Conservation (phyloP, 129 eudicot species). For the Logfia minima region DNA sequence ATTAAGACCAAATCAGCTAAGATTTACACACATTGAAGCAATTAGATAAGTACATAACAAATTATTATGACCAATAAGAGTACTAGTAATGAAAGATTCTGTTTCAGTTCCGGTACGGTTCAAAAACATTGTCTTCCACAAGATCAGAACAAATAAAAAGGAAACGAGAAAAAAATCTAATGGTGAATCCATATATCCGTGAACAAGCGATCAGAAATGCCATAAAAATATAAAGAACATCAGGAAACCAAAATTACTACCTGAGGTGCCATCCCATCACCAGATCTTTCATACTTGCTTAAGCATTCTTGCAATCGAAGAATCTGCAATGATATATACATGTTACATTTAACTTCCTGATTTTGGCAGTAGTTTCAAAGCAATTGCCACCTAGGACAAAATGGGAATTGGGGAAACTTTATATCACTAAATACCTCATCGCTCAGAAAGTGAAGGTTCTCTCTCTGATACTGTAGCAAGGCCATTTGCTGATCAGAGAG, state of each 20-base stretch:
- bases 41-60: neutral
- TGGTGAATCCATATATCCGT: neutral
- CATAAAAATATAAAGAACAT: neutral
- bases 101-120: neutral
- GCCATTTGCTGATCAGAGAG: slow-evolving; percentile 99
- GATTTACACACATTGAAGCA: neutral
- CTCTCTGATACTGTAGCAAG: slow-evolving; percentile 90
- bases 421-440: slow-evolving; percentile 70
- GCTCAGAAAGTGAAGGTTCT: slow-evolving; percentile 90
- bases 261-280: slow-evolving; percentile 94
- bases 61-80: neutral
- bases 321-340: slow-evolving; percentile 48
- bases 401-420: neutral
- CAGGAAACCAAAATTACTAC: slow-evolving; percentile 39
- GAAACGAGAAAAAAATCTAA: neutral
- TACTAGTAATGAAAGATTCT: neutral
- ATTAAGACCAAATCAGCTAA: neutral
- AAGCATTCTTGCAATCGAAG: slow-evolving; percentile 91
- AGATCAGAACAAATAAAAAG: neutral
- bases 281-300: slow-evolving; percentile 83
- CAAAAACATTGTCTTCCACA: neutral
- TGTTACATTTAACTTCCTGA: neutral
- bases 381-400: neutral
- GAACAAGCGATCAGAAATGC: neutral
- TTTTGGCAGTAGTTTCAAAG: neutral